Conservation (phyloP, 176 grass and related monocot species). For the Triticum monococcum region DNA sequence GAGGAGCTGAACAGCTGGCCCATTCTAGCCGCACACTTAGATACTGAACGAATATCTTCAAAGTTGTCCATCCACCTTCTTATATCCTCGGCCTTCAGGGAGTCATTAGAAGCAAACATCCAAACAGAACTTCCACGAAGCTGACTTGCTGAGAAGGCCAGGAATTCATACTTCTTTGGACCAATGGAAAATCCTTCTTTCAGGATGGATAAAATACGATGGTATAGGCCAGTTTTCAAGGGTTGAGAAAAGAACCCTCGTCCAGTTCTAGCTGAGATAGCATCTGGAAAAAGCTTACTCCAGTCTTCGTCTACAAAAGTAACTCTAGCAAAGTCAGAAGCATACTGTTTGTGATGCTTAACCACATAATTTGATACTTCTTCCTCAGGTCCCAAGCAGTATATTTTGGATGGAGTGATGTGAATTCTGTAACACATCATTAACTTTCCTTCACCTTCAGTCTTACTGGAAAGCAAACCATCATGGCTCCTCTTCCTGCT, state of each 20-base stretch:
- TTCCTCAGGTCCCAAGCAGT: constrained; percentile 81
- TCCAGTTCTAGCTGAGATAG: constrained; percentile 68
- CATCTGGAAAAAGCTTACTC: constrained; percentile 71
- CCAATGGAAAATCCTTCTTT: constrained; percentile 76
- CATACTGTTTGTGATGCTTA: constrained; percentile 54
- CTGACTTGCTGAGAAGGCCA: constrained; percentile 96
- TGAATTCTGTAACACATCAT: constrained; percentile 79
- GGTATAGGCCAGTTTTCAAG: constrained; percentile 68
- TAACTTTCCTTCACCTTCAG: constrained; percentile 42
- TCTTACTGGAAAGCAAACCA: constrained; percentile 30
- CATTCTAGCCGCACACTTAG: constrained; percentile 97
- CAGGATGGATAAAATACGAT: constrained; percentile 73
- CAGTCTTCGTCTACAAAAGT: constrained; percentile 96
- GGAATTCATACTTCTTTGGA: constrained; percentile 86
- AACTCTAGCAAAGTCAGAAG: constrained; percentile 90
- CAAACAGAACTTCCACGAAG: constrained; percentile 90
- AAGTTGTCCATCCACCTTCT: constrained; percentile 95
- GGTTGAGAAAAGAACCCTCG: constrained; percentile 63
- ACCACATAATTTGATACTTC: constrained; percentile 91
- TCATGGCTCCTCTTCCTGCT: constrained; percentile 35
- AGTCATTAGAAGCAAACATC: constrained; percentile 95
- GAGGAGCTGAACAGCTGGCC: constrained; percentile 95
- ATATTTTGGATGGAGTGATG: constrained; percentile 86
- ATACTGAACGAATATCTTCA: constrained; percentile 63
- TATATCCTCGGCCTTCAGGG: constrained; percentile 62